Evolutionary conservation across 495 filamentous ascomycete genomes (phyloP), one percentile per base, ranked within the genome.

Genomic region (Penicillium psychrofluorescens): DNA sequence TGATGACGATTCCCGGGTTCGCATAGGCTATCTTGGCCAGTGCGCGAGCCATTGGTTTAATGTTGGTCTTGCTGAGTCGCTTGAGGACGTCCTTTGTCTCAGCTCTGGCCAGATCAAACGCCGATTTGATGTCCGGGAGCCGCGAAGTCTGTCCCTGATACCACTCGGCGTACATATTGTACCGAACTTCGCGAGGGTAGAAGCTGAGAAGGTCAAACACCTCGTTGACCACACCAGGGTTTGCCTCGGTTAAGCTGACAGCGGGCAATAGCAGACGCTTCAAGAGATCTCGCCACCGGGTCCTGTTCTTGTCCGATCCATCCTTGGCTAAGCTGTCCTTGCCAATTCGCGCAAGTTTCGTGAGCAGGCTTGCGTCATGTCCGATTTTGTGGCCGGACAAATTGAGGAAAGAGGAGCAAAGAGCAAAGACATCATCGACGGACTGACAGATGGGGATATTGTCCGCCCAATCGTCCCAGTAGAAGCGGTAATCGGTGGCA

Each of bases 381-480:
- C 92, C 92, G 41, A 95, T 87, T 58, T 87, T 88, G 54, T 90
- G 81, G 7, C 92, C 90, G 1, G 87, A 81, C 16, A 89, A 68
- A 47, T 91, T 90, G 14, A 95, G 69, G 22, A 99, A 73, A 0
- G 90, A 89, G 36, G 81, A 79, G 64, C 88, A 95, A 9, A 99
- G 78, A 2, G 79, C 77, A 54, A 97, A 92, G 3, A 99, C 72
- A 55, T 99, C 92, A 50, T 95, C 88, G 6, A 95, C 78, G 4
- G 71, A 84, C 57, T 95, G 90, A 55, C 92, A 97, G 8, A 95
- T 66, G 2, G 94, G 94, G 28, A 97, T 72, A 49, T 89, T 91
- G 49, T 97, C 91, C 8, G 84, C 74, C 94, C 94, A 99, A 43
- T 97, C 90, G 45, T 96, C 91, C 82, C 89, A 95, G 64, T 97